Conservation (phyloP, 2,329 filamentous ascomycete genomes). For the Aspergillus nomiae region DNA sequence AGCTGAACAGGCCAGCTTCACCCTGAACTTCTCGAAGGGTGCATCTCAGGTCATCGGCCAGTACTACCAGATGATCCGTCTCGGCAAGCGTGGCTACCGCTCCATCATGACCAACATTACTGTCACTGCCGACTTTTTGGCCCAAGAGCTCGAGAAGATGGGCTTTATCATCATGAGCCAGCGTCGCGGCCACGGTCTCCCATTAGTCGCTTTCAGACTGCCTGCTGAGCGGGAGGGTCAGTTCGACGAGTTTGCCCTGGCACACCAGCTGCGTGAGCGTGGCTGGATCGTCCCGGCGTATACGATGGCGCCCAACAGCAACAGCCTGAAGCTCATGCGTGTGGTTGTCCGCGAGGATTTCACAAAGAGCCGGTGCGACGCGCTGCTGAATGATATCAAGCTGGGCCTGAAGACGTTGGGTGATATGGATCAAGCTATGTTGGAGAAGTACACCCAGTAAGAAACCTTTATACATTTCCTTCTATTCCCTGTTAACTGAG, state of each 20-base stretch:
- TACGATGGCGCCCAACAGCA: conserved; percentile 90
- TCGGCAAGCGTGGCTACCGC: conserved; percentile 89
- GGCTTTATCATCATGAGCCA: conserved; percentile 90
- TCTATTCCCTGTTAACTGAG: background rate
- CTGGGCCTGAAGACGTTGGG: conserved; percentile 71
- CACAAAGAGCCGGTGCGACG: conserved; percentile 76
- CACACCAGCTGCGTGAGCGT: conserved; percentile 81
- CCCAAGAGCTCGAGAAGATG: conserved; percentile 68
- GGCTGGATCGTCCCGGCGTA: conserved; percentile 96
- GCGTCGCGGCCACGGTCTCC: conserved; percentile 73
- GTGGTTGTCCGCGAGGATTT: conserved; percentile 95
- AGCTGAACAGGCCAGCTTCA: conserved; percentile 92
- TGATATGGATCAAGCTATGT: conserved; percentile 70
- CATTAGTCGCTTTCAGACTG: conserved; percentile 86
- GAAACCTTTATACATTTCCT: conserved; percentile 17
- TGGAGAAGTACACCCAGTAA: conserved; percentile 70
- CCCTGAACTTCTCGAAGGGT: conserved; percentile 95
- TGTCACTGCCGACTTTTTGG: conserved; percentile 83
- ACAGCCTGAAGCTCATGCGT: conserved; percentile 84
- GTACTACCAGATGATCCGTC: conserved; percentile 95
- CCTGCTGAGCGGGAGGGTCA: conserved; percentile 56
- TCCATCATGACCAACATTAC: conserved; percentile 95
- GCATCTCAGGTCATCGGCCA: conserved; percentile 94
- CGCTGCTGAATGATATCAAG: conserved; percentile 76
- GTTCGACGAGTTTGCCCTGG: conserved; percentile 76